A percentile compares a stretch with the other conserved stretches of the same genome.
Evolutionary conservation across 2,329 filamentous ascomycete species (phyloP).

Genomic region (Xylaria sp.): DNA sequence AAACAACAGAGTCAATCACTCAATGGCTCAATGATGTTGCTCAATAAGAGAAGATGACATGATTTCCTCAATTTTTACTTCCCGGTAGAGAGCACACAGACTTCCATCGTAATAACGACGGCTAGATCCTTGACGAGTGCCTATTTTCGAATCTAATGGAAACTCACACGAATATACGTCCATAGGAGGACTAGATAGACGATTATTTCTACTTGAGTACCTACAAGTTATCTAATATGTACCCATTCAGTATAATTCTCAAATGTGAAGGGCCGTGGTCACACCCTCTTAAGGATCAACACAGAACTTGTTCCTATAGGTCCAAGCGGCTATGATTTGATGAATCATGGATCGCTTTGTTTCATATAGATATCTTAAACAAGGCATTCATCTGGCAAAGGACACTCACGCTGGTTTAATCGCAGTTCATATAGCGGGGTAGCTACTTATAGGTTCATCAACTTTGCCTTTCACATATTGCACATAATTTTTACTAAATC

Average conservation of each 20-base stretch:
- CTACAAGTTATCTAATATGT: background rate
- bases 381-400: too few species aligned
- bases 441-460: too few species aligned
- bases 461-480: background rate
- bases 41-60: background rate
- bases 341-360: background rate
- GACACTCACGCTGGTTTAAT: too few species aligned
- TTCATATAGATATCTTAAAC: background rate
- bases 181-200: background rate
- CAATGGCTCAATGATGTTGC: background rate
- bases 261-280: background rate
- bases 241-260: background rate
- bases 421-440: too few species aligned
- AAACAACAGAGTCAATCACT: background rate
- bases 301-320: background rate
- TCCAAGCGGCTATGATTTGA: background rate
- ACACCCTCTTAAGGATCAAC: background rate
- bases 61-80: background rate
- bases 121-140: background rate
- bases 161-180: background rate
- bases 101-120: background rate
- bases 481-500: background rate
- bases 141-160: background rate
- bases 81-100: background rate
- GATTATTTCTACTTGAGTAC: background rate